Evolutionary conservation across 1,139 yeast species (phyloP).

Genomic region (Hansenula lynferdii): DNA sequence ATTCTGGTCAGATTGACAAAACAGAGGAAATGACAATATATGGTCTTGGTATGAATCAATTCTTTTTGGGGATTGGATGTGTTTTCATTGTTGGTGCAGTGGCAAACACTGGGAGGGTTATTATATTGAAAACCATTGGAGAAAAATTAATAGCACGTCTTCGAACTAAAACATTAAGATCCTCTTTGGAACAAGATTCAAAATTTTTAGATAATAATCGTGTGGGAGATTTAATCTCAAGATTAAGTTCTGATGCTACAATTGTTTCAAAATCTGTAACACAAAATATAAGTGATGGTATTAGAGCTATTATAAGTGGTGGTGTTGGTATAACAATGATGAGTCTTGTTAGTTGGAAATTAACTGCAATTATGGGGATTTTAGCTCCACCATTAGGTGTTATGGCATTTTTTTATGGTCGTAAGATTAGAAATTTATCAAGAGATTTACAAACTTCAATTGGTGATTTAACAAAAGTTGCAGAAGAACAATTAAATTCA

Average conservation of each 20-base stretch:
- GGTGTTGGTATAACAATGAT: constrained; percentile 85
- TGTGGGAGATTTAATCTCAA: constrained; percentile 88
- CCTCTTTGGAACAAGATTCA: constrained; percentile 80
- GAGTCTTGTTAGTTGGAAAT: constrained; percentile 78
- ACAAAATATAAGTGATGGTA: constrained; percentile 88
- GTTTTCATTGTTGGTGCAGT: constrained; percentile 68
- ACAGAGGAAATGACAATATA: constrained; percentile 31
- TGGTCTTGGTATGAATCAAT: constrained; percentile 46
- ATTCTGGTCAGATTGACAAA: constrained; percentile 35
- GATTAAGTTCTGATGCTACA: constrained; percentile 85
- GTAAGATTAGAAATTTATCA: constrained; percentile 69
- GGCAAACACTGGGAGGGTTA: constrained; percentile 77
- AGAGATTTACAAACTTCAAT: constrained; percentile 78
- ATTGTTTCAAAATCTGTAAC: constrained; percentile 85
- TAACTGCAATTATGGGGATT: constrained; percentile 73
- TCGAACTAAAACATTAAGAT: constrained; percentile 71
- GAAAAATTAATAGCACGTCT: constrained; percentile 84
- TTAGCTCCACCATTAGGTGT: constrained; percentile 82
- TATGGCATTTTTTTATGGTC: constrained; percentile 79
- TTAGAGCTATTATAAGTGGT: constrained; percentile 77
- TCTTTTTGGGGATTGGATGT: constrained; percentile 45
- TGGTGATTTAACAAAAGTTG: constrained; percentile 83
- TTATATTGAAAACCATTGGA: constrained; percentile 72
- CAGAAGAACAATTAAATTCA: constrained; percentile 91
- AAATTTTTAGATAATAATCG: constrained; percentile 88